Percentiles rank a stretch among this genome's conserved stretches.
Conservation (phyloP, 768 basidiomycete species). For the Podaxis mareebaensis region DNA sequence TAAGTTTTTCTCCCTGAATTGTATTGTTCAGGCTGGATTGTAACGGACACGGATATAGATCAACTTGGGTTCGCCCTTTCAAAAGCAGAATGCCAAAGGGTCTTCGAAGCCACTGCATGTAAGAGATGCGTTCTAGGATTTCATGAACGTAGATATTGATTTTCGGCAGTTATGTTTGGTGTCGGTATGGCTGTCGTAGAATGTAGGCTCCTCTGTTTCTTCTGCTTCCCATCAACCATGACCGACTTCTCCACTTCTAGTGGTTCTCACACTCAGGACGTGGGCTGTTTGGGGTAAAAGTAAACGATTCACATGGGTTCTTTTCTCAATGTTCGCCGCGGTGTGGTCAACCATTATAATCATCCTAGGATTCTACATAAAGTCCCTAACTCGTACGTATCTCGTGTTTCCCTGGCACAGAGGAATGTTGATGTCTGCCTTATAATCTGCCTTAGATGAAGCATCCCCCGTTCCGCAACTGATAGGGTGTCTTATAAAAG, state of each 20-base stretch:
- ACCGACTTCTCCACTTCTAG: neutral
- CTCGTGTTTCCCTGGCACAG: no score
- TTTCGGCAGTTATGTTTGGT: neutral
- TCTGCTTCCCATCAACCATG: neutral
- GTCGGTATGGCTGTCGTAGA: neutral
- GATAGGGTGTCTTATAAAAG: neutral
- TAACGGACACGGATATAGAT: neutral
- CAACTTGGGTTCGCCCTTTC: neutral
- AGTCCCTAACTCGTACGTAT: neutral
- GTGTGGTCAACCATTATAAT: neutral
- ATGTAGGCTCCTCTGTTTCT: neutral
- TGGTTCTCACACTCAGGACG: constrained; percentile 4
- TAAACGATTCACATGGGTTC: neutral
- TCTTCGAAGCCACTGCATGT: neutral
- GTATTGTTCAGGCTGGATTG: neutral
- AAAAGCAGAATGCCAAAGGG: neutral
- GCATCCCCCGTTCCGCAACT: neutral
- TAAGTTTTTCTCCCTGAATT: neutral
- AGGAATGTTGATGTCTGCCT: neutral
- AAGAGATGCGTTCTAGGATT: neutral
- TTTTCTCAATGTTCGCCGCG: neutral
- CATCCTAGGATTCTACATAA: neutral
- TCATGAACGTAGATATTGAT: neutral
- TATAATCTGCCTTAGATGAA: neutral
- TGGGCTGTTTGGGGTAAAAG: constrained; percentile 3